Evolutionary conservation across 1,284 basidiomycete genomes (phyloP).

Genomic region (Agaricales sp.): DNA sequence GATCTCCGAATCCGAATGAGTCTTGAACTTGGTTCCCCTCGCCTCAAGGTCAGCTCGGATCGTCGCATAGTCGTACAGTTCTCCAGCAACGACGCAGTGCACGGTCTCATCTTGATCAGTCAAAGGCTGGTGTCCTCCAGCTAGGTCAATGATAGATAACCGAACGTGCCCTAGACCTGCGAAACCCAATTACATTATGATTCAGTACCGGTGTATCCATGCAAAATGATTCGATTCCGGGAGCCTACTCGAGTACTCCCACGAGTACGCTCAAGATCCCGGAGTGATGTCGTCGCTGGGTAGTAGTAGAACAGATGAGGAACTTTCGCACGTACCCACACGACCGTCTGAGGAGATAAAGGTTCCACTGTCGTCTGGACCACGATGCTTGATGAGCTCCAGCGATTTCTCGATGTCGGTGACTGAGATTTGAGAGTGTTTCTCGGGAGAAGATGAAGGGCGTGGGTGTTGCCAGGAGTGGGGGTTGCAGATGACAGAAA

Average conservation of each 20-base stretch:
- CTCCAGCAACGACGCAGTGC: conserved; percentile 14
- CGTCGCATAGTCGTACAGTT: conserved; percentile 14
- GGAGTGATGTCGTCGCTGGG: not conserved
- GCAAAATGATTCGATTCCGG: too few relatives aligned
- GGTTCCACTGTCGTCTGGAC: conserved; percentile 10
- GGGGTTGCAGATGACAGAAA: not conserved
- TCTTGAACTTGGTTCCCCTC: conserved; percentile 12
- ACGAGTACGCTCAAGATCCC: not conserved
- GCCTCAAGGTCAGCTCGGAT: conserved; percentile 12
- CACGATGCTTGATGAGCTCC: conserved; percentile 10
- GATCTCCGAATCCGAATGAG: conserved; percentile 12
- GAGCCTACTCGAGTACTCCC: too few relatives aligned
- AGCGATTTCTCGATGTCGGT: conserved; percentile 6
- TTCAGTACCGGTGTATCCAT: too few relatives aligned
- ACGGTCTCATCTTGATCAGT: conserved; percentile 11
- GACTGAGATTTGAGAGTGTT: not conserved
- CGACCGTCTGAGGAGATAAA: conserved; percentile 10
- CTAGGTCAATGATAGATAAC: conserved; percentile 15
- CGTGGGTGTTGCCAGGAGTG: not conserved
- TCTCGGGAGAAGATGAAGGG: not conserved
- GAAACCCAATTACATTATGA: too few relatives aligned
- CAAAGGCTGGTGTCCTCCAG: conserved; percentile 14
- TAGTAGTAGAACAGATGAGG: not conserved
- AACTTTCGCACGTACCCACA: conserved; percentile 5
- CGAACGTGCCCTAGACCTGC: conserved; percentile 14